Evolutionary conservation across 2,329 filamentous ascomycete genomes (phyloP), one percentile per base, ranked within the genome.

Genomic region (Fusarium sororula): DNA sequence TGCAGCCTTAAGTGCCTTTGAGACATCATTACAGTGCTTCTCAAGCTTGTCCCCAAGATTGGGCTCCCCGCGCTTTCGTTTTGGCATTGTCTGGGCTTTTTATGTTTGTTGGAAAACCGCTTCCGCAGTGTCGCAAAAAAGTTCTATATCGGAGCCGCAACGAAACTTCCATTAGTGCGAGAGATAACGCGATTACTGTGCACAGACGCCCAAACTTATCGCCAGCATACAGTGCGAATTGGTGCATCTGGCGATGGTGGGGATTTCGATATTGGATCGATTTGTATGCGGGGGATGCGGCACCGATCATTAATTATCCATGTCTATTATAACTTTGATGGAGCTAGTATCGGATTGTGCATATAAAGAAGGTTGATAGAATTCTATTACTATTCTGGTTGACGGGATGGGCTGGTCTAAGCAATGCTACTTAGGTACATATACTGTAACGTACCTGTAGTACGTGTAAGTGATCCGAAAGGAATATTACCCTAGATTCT

Each of bases 1-100:
- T 64, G 91, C 92, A 17, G 87, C 85, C 81, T 94, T 94, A 68
- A 96, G 86, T 2, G 91, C 92, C 66, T 90, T 88, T 70, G 87
- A 87, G 14, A 96, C 85, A 41, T 90, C 86, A 78, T 89, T 90
- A 72, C 87, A 86, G 76, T 87, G 84, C 74, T 88, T 87, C 14
- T 85, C 82, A n/a, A 91, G 83, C 69, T 86, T 85, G 14, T 86
- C 84, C 14, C 86, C 83, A 51, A 90, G 81, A 64, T 80, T 83
- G 37, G 83, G 81, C 51, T 87, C 84, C 65, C 80, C 75, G 66
- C 88, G 85, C 83, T 90, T 91, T 73, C 90, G 85, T 83, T 92
- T 92, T 41, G 85, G 83, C 89, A 90, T 90, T 37, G 66, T 60
- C 55, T 47, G 48, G 37, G 38, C 53, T 63, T 74, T 74, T 74